Conservation (phyloP, 352 stramenopile species). For the Phytophthora rubi region DNA sequence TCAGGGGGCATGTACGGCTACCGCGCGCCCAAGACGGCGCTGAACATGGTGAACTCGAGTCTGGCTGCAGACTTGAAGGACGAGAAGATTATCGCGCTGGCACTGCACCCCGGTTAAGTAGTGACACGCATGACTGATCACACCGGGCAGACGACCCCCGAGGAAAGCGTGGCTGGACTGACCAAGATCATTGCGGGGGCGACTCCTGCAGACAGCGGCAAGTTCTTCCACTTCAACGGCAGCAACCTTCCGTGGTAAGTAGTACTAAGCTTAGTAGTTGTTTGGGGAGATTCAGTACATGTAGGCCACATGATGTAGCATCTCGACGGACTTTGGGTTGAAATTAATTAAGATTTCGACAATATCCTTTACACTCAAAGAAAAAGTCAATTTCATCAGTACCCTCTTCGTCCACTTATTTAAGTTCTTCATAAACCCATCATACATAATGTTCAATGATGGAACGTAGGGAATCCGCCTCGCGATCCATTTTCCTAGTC, state of each 20-base stretch:
- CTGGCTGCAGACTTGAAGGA: constrained; percentile 46
- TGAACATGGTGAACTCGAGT: constrained; percentile 67
- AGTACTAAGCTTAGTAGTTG: no score
- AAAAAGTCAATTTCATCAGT: no score
- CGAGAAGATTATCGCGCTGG: constrained; percentile 45
- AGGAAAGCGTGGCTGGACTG: constrained; percentile 43
- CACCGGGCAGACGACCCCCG: constrained; percentile 27
- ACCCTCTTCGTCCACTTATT: no score
- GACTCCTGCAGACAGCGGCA: constrained; percentile 43
- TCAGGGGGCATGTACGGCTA: constrained; percentile 58
- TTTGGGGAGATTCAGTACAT: no score
- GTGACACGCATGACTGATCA: constrained; percentile 49
- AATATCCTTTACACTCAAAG: no score
- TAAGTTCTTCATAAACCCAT: no score
- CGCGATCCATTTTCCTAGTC: background rate
- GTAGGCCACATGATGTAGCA: no score
- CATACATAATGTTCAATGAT: no score
- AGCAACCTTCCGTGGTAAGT: constrained; percentile 40
- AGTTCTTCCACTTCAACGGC: constrained; percentile 48
- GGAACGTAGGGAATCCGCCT: background rate
- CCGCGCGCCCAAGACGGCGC: constrained; percentile 62
- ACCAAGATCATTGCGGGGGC: constrained; percentile 39
- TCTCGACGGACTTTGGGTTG: no score
- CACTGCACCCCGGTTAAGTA: constrained; percentile 57
- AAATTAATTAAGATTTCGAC: no score